phyloP scores from a whole-genome alignment of 495 filamentous ascomycete genomes.

The Neurospora discreta region DNA sequence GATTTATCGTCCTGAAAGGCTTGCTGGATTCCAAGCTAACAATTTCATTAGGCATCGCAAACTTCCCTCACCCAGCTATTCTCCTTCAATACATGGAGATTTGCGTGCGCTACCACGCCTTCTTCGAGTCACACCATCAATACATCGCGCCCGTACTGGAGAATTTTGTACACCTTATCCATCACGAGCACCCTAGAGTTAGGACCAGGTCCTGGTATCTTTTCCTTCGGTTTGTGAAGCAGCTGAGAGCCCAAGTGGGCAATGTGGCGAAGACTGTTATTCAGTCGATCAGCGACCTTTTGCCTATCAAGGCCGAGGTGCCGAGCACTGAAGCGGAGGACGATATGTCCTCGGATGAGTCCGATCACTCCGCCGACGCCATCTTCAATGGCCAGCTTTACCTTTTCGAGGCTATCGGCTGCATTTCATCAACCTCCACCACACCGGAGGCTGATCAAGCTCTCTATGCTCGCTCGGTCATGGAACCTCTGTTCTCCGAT shows the following conservation, averaged over 20 bases:
- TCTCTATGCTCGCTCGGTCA: slow-evolving; percentile 70
- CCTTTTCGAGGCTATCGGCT: slow-evolving; percentile 89
- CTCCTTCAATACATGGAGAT: slow-evolving; percentile 98
- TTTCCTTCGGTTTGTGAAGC: slow-evolving; percentile 87
- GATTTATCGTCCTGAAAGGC: neutral
- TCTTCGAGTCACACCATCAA: slow-evolving; percentile 73
- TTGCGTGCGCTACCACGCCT: slow-evolving; percentile 83
- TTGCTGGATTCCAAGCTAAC: slow-evolving; percentile 10
- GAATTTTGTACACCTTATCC: slow-evolving; percentile 79
- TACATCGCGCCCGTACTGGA: slow-evolving; percentile 80
- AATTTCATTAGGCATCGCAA: slow-evolving; percentile 53
- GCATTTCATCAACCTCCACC: slow-evolving; percentile 65
- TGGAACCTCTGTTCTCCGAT: slow-evolving; percentile 74
- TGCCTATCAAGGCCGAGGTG: slow-evolving; percentile 83
- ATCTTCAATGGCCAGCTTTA: slow-evolving; percentile 84
- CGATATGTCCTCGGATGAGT: slow-evolving; percentile 87
- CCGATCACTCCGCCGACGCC: slow-evolving; percentile 76
- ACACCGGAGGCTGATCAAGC: slow-evolving; percentile 74
- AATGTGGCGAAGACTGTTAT: slow-evolving; percentile 85
- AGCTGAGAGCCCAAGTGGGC: slow-evolving; percentile 68
- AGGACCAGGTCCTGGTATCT: slow-evolving; percentile 92
- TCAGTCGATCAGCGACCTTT: slow-evolving; percentile 74
- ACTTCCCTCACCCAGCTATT: slow-evolving; percentile 79
- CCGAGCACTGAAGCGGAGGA: slow-evolving; percentile 67
- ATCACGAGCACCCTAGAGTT: slow-evolving; percentile 74